Base-by-base conservation (phyloP, 202 grass and related monocot genomes). In the Bolboschoenoplectus hybrid region DNA sequence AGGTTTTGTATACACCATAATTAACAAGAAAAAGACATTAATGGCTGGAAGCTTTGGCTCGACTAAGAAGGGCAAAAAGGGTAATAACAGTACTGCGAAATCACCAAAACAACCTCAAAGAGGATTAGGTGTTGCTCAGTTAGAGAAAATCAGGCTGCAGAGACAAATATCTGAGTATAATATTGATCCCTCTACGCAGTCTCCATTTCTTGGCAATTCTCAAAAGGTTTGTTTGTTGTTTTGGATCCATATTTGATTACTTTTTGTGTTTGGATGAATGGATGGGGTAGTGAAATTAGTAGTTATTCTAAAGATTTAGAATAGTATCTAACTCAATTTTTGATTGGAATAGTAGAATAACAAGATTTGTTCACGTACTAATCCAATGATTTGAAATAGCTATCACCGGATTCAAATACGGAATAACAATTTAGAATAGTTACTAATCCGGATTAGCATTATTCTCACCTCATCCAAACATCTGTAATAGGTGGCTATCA, bases 111-210 rank as follows among this genome's bases (percentile, higher is more conserved):
- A 91, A 86, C 94, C 93, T 1, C 94, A 96, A 50, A 85, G 94
- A 52, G 94, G 94, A 11, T 91, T 96, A 40, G 94, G 94, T 2
- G 94, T 96, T 47, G 94, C 94, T 81, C 94, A 96, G 88, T 70
- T 96, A 64, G 94, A 96, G 89, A 96, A 93, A 91, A 96, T 96
- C 75, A 96, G 94, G 77, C 82, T 93, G 81, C 89, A 96, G 79
- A 86, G 88, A 66, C 89, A 93, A 90, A 96, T 96, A 91, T 89
- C 85, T 2, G 89, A 93, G 67, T 93, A 88, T 81, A 81, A 88
- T 81, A 81, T 88, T 78, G 64, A 91, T 84, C 91, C 91, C 5
- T 84, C 85, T 40, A 82, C 88, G 47, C 91, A 87, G 19, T 44
- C 86, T 26, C 81, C 91, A 14, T 89, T 50, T 58, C 82, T 41